Evolutionary conservation across 306 rosid species (phyloP), one percentile per base, ranked within the genome.

Genomic region (Quillaja saponaria): DNA sequence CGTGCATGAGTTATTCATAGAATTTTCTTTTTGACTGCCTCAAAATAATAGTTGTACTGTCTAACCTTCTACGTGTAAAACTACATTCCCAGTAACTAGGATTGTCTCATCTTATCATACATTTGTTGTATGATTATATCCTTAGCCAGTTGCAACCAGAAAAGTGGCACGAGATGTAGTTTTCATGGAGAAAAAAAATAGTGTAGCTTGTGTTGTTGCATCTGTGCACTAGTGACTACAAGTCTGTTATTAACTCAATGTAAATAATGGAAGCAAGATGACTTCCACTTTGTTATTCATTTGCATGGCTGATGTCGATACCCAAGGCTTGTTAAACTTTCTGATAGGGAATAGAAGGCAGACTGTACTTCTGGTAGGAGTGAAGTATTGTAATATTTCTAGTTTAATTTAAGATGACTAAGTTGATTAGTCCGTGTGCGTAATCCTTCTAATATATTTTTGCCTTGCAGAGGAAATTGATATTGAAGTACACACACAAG

Each of bases 391-490:
- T 28, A 8, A 49, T 20, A 61, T 38, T 62, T 66, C 15, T 25
- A 37, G 17, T 63, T 49, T 10, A 50, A 41, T 58, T 55, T 44
- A 44, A 40, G 53, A 34, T 10, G 50, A 47, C 14, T 18, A 25
- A 64, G 3, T 28, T 69, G 63, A 54, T n/a, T 38, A 3, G 37
- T 41, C 33, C 39, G 34, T 31, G 33, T 12, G 33, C 31, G 31
- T 59, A 51, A 25, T 68, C 44, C 51, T 39, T 58, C 69, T 78
- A 40, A 73, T 59, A 38, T 45, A 25, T 58, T 64, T 80, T n/a
- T 76, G 59, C 59, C 40, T 74, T 71, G 64, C 87, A 88, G 90
- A 88, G 96, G 82, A 88, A 91, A 87, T 76, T 91, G 73, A 88
- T 91, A 64, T 66, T 91, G 82, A 82, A 77, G 66, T 76, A 84